A percentile compares a stretch with the other conserved stretches of the same genome.
Conservation (phyloP, 345 rosid species). For the Anacardium occidentale region DNA sequence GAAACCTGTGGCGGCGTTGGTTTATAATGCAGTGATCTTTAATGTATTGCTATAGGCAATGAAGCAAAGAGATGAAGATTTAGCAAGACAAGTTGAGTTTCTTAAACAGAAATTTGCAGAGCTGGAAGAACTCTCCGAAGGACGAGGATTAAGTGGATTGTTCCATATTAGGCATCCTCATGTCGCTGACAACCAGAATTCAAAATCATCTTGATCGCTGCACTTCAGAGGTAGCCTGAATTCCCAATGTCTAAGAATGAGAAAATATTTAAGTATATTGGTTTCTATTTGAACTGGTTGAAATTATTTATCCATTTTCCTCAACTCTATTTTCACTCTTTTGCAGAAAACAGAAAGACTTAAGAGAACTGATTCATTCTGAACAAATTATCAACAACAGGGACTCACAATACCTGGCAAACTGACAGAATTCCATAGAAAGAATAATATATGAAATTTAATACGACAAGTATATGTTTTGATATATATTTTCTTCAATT, state of each 20-base stretch:
- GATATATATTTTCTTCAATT: too few species aligned
- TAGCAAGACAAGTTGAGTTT: constrained; percentile 38
- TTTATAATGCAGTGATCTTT: neutral
- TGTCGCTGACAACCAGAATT: constrained; percentile 22
- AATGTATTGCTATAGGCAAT: constrained; percentile 35
- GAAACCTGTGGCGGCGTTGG: neutral
- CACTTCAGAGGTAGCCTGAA: neutral
- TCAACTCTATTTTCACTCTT: neutral
- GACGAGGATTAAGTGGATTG: constrained; percentile 33
- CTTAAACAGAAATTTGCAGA: constrained; percentile 47
- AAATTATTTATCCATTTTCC: neutral
- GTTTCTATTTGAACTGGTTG: neutral
- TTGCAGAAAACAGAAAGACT: neutral
- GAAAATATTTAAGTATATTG: neutral
- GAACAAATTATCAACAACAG: neutral
- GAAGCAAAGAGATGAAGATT: constrained; percentile 53
- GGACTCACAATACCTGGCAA: neutral
- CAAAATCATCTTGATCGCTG: constrained; percentile 25
- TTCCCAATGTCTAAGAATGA: neutral
- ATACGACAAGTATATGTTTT: too few species aligned
- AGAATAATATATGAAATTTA: too few species aligned
- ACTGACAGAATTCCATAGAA: too few species aligned
- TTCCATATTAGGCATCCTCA: constrained; percentile 27
- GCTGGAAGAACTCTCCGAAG: constrained; percentile 40
- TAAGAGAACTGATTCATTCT: neutral